Evolutionary conservation across 2,329 filamentous ascomycete genomes (phyloP), one percentile per base, ranked within the genome.

Genomic region (Colletotrichum lentis): DNA sequence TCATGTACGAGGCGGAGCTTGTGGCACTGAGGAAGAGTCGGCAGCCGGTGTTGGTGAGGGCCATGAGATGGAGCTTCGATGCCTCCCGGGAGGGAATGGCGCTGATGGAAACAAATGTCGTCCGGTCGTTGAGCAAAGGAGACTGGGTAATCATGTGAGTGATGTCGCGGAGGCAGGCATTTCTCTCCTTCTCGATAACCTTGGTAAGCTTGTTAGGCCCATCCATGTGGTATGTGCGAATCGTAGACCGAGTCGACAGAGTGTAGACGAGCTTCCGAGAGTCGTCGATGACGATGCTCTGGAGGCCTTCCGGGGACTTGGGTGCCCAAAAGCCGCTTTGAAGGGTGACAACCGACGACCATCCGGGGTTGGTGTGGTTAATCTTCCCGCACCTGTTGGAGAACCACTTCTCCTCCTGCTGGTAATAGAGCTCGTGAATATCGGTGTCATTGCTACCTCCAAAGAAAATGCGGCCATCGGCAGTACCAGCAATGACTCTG

Each of bases 371-470:
- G 56, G 91, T 95, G 77, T 97, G 96, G 76, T 96, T 96, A 71
- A 95, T 89, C 80, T 94, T 97, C 69, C 91, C 90, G 76, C 93
- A 96, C 72, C 91, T 88, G 78, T 90, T 94, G 61, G 92, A 91
- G 76, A 99, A 99, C 96, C 96, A 99, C 73, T 92, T 91, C 80
- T 99, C 96, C 78, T 98, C 94, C 75, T 97, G 94, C 79, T 98
- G 95, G 77, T 99, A 99, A 73, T 91, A 94, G 62, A 99, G 86
- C 79, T 99, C 96, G 77, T 96, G 93, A 55, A 99, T 88, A 73
- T 98, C 94, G 71, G 93, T 93, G 72, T 95, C 92, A 58, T 84
- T 86, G 58, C 86, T 86, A 44, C 94, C 93, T 49, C 91, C 90
- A 75, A 97, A 97, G 83, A 99, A 99, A 71, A 99, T 96, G 69